Base-by-base conservation (phyloP, 768 basidiomycete species). In the Mycena leptocephala region DNA sequence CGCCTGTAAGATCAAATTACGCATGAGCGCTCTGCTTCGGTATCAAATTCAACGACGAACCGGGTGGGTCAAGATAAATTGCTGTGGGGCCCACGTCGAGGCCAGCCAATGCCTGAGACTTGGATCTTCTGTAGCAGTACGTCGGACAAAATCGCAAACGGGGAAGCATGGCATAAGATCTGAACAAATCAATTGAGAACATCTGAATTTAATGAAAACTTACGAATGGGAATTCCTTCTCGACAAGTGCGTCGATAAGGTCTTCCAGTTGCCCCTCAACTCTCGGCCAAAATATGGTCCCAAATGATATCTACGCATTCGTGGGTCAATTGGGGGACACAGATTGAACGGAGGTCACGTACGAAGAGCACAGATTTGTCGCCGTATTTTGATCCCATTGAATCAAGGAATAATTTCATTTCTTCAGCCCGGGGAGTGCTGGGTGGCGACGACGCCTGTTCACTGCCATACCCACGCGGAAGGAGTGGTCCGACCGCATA, bases 31-130 rank as follows among this genome's bases (percentile, higher is more conserved):
- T 7, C 7, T 18, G 16, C 26, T 28, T 32, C 22, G 16, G 10
- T 2, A 9, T 9, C 2, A 22, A 24, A n/a, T 24, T 22, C 10
- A 37, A 61, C 18, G 0, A 69, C 74, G 67, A 9, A 75, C 74
- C 9, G 62, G 74, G 39, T 75, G 67, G 35, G 20, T 46, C n/a
- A 75, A 13, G 32, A 75, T 58, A 14, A 51, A 58, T 32, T 65
- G 67, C 43, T 75, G 74, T 10, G 67, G 61, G 5, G 26, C 24
- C 67, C 67, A 64, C 3, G 32, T 2, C 1, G 61, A 32, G 20
- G 35, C 16, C 20, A 70, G 10, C 68, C 74, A 9, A 74, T 10
- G 2, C 65, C 72, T 0, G 56, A 61, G 18, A 33, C 28, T 2
- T 59, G n/a, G 0, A 74, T 62, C 20, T 67, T 68, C 10, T n/a